Evolutionary conservation across 148 eudicot species (phyloP), one percentile per base, ranked within the genome.

Genomic region (Polygonum maritimum): DNA sequence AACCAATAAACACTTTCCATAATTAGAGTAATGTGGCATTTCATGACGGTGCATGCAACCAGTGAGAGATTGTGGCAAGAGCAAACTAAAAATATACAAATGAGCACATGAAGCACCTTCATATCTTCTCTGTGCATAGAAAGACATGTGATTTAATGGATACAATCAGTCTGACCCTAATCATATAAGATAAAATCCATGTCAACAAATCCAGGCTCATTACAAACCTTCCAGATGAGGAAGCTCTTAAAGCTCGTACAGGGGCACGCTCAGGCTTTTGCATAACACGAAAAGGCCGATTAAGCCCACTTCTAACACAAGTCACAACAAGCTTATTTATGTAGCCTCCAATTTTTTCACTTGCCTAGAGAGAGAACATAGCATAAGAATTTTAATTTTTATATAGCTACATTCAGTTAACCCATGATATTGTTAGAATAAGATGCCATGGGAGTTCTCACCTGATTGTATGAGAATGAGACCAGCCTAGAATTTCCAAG

Each of bases 221-320:
- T 67, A 12, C 31, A 74, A 67, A 95, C 99, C 99, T 95, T 86
- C 99, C 99, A 79, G 99, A 95, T 75, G 99, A 90, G 76, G 99
- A 95, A 80, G 99, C 90, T 84, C 97, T 85, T 77, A 95, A 81
- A 81, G 99, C 99, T 85, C 99, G 88, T 72, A 95, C 87, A 11
- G 99, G 99, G 52, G 99, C 97, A 77, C 96, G 94, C 82, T 95
- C 99, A 78, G 99, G 94, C 83, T 95, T 95, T 79, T 95, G 97
- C 84, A 92, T 79, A 71, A 89, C 89, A 75, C 99, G 88, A 81
- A 95, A 95, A 15, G 94, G 60, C 65, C 99, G 91, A 86, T 91
- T 95, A 70, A 90, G 88, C 65, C 99, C 99, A 84, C 94, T 95
- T 83, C 96, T 87, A 57, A 89, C 88, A 87, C 96, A 92, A 48